A percentile compares a stretch with the other conserved stretches of the same genome.
phyloP scores from a whole-genome alignment of 495 filamentous ascomycete genomes.

The Schizothecium vesticola region DNA sequence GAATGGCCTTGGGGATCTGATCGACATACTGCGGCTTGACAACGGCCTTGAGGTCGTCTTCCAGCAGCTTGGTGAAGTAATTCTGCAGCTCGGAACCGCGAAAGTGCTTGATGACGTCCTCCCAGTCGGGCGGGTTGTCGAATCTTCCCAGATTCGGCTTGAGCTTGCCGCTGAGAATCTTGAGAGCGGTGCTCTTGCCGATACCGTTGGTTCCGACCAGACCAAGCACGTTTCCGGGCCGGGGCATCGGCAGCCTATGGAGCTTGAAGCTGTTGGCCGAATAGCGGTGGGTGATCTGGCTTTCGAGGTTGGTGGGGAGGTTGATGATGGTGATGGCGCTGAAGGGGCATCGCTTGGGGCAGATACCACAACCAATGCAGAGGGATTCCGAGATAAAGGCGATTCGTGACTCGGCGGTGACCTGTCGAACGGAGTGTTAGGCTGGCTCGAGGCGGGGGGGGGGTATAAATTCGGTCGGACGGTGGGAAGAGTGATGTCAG shows the following conservation, averaged over 20 bases:
- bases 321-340: slow-evolving; percentile 99
- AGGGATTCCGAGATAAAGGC: slow-evolving; percentile 91
- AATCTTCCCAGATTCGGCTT: slow-evolving; percentile 95
- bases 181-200: slow-evolving; percentile 96
- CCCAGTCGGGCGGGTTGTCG: slow-evolving; percentile 97
- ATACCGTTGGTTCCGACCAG: slow-evolving; percentile 99
- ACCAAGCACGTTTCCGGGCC: slow-evolving; percentile 93
- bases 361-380: slow-evolving; percentile 90
- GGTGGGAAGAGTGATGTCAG: neutral
- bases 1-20: slow-evolving; percentile 89
- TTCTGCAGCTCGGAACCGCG: slow-evolving; percentile 96
- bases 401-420: slow-evolving; percentile 81
- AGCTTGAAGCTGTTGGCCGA: slow-evolving; percentile 99
- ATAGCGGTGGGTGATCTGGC: slow-evolving; percentile 95
- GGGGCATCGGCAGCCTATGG: slow-evolving; percentile 88
- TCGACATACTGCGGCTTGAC: slow-evolving; percentile 99
- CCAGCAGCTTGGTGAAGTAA: slow-evolving; percentile 96
- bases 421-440: slow-evolving; percentile 58
- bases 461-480: neutral
- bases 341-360: slow-evolving; percentile 98
- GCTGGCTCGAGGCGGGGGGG: neutral
- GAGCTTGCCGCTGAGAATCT: slow-evolving; percentile 95
- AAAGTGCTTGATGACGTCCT: slow-evolving; percentile 97
- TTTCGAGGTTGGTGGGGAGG: slow-evolving; percentile 95
- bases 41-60: slow-evolving; percentile 93